Conservation (phyloP, 441 rosid genomes). For the Populus hybrid region DNA sequence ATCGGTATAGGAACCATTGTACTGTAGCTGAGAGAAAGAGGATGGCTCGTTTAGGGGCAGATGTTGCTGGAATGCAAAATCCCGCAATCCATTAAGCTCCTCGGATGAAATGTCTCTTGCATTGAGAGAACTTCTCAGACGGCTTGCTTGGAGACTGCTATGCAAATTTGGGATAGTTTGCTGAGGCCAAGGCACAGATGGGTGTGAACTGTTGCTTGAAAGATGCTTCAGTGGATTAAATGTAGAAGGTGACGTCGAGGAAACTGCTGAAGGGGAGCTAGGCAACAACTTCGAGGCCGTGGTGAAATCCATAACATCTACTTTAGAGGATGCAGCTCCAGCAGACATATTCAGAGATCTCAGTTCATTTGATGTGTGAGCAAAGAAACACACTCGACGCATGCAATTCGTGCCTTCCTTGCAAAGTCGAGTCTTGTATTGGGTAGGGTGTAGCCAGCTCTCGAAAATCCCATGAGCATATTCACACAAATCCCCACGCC, state of each 20-base stretch:
- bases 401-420: conserved; percentile 61
- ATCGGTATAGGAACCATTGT: conserved; percentile 9
- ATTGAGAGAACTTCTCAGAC: conserved; percentile 35
- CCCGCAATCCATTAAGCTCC: conserved; percentile 17
- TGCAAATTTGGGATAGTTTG: conserved; percentile 29
- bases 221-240: conserved; percentile 36
- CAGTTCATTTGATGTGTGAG: conserved; percentile 54
- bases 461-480: conserved; percentile 82
- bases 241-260: conserved; percentile 31
- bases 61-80: conserved; percentile 29
- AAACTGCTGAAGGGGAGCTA: conserved; percentile 27
- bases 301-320: conserved; percentile 31
- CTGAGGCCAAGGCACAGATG: conserved; percentile 34
- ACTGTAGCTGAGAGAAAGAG: conserved; percentile 15
- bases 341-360: conserved; percentile 43
- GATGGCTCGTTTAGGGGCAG: conserved; percentile 27
- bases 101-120: conserved; percentile 37
- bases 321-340: conserved; percentile 35
- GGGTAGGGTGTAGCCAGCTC: conserved; percentile 89
- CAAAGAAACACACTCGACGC: conserved; percentile 71
- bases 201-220: conserved; percentile 19
- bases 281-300: conserved; percentile 25
- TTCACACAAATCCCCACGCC: conserved; percentile 61
- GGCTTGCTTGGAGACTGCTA: conserved; percentile 32
- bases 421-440: conserved; percentile 70